These are phyloP conservation scores for Pythium biforme DNA, from an alignment of 352 stramenopile genomes.

Conservation along the genomic window DNA sequence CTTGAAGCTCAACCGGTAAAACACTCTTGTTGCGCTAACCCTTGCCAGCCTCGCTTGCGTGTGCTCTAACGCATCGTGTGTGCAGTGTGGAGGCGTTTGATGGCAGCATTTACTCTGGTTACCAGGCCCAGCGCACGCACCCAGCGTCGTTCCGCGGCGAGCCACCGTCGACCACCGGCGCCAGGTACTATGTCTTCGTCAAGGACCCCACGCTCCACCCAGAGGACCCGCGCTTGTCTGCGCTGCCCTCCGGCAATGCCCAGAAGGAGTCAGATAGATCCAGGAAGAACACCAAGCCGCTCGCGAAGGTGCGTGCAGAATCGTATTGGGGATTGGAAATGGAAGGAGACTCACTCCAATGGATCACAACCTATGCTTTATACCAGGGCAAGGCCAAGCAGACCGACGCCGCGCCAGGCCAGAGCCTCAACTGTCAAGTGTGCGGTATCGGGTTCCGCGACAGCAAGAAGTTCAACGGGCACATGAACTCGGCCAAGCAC, in stretches of 20 bases:
- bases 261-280: neutral
- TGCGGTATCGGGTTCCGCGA: conserved; percentile 59
- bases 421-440: conserved; percentile 50
- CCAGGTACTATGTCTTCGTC: conserved; percentile 67
- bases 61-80: neutral
- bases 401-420: conserved; percentile 1
- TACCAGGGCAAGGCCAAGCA: conserved; percentile 23
- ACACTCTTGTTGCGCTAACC: neutral
- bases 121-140: conserved; percentile 75
- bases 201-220: conserved; percentile 37
- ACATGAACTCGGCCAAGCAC: conserved; percentile 88
- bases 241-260: neutral
- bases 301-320: neutral
- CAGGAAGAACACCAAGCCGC: conserved; percentile 8
- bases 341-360: neutral
- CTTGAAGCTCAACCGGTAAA: conserved; percentile 63
- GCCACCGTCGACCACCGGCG: conserved; percentile 64
- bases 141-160: conserved; percentile 72
- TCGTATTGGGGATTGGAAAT: neutral
- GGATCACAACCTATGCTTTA: neutral
- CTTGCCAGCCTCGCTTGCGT: neutral
- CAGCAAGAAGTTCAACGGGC: conserved; percentile 81
- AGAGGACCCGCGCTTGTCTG: conserved; percentile 27
- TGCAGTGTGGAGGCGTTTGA: conserved; percentile 67
- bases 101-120: conserved; percentile 63